A percentile compares a stretch with the other conserved stretches of the same genome.
Conservation (phyloP, 2,329 filamentous ascomycete genomes). For the Colletotrichum sp. region DNA sequence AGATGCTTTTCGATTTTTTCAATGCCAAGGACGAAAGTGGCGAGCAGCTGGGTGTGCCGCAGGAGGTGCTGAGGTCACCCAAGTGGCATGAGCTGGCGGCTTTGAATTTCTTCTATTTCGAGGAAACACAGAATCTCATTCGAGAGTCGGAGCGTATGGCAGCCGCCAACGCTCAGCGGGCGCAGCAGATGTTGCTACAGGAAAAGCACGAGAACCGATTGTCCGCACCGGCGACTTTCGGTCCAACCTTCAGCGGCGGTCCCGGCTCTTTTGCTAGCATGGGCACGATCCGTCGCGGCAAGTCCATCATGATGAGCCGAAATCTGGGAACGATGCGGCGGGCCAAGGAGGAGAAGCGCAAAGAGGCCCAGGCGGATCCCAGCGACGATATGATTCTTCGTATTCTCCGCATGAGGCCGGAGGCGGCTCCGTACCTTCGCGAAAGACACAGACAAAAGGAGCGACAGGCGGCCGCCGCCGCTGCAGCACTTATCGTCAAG, state of each 20-base stretch:
- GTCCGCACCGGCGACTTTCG: conserved; percentile 64
- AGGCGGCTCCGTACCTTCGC: conserved; percentile 85
- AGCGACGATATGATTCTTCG: conserved; percentile 98
- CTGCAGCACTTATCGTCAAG: conserved; percentile 91
- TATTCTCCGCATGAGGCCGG: conserved; percentile 92
- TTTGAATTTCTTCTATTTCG: conserved; percentile 98
- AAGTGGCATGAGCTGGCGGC: conserved; percentile 98
- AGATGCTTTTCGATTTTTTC: conserved; percentile 93
- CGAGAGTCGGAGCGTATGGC: conserved; percentile 97
- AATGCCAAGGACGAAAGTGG: conserved; percentile 86
- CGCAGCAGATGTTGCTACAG: conserved; percentile 70
- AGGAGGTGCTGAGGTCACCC: conserved; percentile 91
- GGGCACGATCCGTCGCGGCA: conserved; percentile 68
- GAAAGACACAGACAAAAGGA: conserved; percentile 95
- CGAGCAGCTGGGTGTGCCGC: conserved; percentile 85
- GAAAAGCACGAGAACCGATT: conserved; percentile 55
- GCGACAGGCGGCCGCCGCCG: conserved; percentile 85
- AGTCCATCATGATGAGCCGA: conserved; percentile 90
- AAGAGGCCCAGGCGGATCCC: conserved; percentile 94
- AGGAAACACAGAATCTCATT: conserved; percentile 87
- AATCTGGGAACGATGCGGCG: conserved; percentile 97
- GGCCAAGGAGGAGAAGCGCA: conserved; percentile 93
- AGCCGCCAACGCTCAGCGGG: conserved; percentile 77
- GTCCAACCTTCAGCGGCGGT: conserved; percentile 55
- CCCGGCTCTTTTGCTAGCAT: conserved; percentile 67